phyloP scores from a whole-genome alignment of 371 early-diverging fungal genomes.

The Phascolomyces articulosus region DNA sequence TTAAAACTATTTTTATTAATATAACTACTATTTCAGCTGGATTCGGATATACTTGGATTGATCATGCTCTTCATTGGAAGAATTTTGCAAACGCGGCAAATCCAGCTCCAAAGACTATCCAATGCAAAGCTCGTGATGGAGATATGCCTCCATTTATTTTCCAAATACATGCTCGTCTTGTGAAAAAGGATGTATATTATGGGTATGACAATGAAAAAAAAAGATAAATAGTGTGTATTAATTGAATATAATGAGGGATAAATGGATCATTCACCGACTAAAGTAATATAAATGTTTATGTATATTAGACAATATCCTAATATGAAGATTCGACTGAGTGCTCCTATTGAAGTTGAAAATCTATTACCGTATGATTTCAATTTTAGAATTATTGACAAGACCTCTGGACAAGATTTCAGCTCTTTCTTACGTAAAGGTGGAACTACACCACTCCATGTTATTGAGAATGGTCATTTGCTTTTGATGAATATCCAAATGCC shows the following conservation, averaged over 20 bases:
- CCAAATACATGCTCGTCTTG: slow-evolving; percentile 63
- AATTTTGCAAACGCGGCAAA: slow-evolving; percentile 58
- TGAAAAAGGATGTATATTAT: slow-evolving; percentile 56
- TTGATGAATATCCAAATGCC: slow-evolving; percentile 77
- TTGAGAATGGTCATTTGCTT: slow-evolving; percentile 84
- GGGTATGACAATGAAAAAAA: slow-evolving; percentile 24
- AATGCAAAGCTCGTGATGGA: slow-evolving; percentile 47
- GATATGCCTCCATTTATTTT: slow-evolving; percentile 74
- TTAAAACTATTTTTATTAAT: not conserved
- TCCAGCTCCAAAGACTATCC: slow-evolving; percentile 11
- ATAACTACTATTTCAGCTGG: slow-evolving; percentile 39
- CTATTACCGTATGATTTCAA: slow-evolving; percentile 88
- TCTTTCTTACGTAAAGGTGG: slow-evolving; percentile 75
- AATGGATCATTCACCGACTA: too few relatives aligned
- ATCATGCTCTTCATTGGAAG: slow-evolving; percentile 68
- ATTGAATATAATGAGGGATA: too few relatives aligned
- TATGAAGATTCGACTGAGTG: slow-evolving; percentile 81
- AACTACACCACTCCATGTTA: slow-evolving; percentile 79
- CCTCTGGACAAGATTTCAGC: slow-evolving; percentile 61
- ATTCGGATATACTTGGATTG: slow-evolving; percentile 83
- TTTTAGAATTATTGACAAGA: slow-evolving; percentile 79
- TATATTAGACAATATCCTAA: slow-evolving; percentile 73
- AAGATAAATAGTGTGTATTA: too few relatives aligned
- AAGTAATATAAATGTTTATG: too few relatives aligned
- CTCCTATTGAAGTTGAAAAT: slow-evolving; percentile 96